phyloP scores from a whole-genome alignment of 129 eudicot genomes.

The Ambrosia trifida region DNA sequence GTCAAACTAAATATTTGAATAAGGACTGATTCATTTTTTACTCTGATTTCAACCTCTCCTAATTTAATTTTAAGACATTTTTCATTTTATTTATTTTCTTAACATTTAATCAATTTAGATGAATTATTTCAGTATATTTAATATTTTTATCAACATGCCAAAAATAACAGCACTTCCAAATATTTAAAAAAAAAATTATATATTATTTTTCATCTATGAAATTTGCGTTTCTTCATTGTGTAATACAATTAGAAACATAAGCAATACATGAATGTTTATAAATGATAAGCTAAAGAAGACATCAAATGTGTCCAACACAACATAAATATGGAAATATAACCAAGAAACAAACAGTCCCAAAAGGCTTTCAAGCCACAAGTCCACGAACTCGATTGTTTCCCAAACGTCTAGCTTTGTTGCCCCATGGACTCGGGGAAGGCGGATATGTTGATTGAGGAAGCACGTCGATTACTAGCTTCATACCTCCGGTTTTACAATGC shows the following conservation, averaged over 20 bases:
- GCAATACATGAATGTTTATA: background rate
- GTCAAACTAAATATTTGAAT: too few relatives aligned
- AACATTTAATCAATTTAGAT: too few relatives aligned
- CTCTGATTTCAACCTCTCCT: too few relatives aligned
- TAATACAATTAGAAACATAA: background rate
- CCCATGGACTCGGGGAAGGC: slow-evolving; percentile 18
- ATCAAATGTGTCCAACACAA: slow-evolving; percentile 3
- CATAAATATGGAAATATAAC: background rate
- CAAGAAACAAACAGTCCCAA: slow-evolving; percentile 1
- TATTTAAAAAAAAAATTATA: background rate
- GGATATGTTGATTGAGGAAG: slow-evolving; percentile 6
- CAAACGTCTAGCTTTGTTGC: slow-evolving; percentile 23
- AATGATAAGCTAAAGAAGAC: background rate
- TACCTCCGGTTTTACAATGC: slow-evolving; percentile 18
- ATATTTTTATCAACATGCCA: background rate
- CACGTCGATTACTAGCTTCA: slow-evolving; percentile 30
- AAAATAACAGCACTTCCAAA: background rate
- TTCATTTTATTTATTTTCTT: too few relatives aligned
- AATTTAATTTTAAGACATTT: too few relatives aligned
- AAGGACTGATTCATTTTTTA: too few relatives aligned
- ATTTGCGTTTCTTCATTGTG: background rate
- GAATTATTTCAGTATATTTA: background rate
- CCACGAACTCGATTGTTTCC: slow-evolving; percentile 10
- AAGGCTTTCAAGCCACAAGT: slow-evolving; percentile 8
- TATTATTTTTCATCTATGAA: background rate